Conservation (phyloP, 2,329 filamentous ascomycete species). For the Aspergillus proliferans region DNA sequence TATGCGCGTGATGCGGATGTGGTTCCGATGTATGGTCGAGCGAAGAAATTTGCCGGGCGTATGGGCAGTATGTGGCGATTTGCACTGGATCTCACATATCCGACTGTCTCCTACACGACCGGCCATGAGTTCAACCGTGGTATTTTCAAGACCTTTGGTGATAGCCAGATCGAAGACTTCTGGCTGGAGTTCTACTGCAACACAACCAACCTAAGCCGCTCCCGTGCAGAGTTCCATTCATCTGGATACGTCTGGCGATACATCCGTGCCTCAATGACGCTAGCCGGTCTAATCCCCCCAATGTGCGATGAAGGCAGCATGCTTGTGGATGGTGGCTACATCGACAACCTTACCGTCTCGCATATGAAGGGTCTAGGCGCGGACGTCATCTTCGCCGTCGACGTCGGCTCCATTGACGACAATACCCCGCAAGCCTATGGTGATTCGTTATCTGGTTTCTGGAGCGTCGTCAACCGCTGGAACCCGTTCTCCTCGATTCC, state of each 20-base stretch:
- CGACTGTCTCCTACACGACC: conserved; percentile 92
- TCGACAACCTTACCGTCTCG: conserved; percentile 92
- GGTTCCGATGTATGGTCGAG: conserved; percentile 91
- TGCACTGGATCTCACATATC: conserved; percentile 90
- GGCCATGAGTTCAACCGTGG: conserved; percentile 98
- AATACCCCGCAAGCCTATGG: conserved; percentile 87
- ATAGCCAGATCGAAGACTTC: conserved; percentile 96
- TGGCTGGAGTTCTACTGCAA: conserved; percentile 99
- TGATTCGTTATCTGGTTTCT: conserved; percentile 88
- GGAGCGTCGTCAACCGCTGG: conserved; percentile 94
- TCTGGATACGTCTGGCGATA: conserved; percentile 98
- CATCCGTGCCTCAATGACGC: conserved; percentile 90
- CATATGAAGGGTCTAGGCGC: conserved; percentile 95
- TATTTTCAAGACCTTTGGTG: conserved; percentile 97
- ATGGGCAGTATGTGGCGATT: conserved; percentile 99
- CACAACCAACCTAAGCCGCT: conserved; percentile 97
- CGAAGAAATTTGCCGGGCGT: conserved; percentile 95
- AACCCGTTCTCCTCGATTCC: conserved; percentile 85
- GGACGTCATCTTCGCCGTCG: conserved; percentile 90
- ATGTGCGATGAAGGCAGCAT: conserved; percentile 96
- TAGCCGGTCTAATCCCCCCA: conserved; percentile 85
- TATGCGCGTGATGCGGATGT: conserved; percentile 96
- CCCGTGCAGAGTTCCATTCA: conserved; percentile 84
- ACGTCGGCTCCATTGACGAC: conserved; percentile 89
- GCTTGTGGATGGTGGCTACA: conserved; percentile 92